Conservation (phyloP, 371 early-diverging fungal genomes). For the Racocetra persica region DNA sequence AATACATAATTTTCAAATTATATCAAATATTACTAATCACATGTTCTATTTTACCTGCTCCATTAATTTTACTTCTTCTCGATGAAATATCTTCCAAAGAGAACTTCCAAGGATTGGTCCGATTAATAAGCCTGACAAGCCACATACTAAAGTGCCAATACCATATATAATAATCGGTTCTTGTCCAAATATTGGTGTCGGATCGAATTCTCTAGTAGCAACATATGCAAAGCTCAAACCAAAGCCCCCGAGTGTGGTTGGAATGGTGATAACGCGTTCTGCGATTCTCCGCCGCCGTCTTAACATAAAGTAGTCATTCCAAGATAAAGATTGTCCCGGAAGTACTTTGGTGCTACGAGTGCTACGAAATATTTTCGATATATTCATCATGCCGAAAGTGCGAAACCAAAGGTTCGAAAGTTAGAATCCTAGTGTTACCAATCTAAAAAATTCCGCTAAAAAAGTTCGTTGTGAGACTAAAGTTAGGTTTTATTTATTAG, state of each 20-base stretch:
- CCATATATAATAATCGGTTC: constrained; percentile 53
- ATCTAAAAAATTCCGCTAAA: no score
- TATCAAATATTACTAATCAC: neutral
- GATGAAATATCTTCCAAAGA: constrained; percentile 69
- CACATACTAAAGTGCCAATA: constrained; percentile 67
- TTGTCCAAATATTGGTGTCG: constrained; percentile 36
- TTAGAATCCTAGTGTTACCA: no score
- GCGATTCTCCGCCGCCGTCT: neutral
- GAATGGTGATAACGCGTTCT: constrained; percentile 19
- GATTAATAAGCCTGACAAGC: constrained; percentile 68
- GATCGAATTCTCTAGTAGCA: constrained; percentile 35
- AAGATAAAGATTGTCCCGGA: constrained; percentile 57
- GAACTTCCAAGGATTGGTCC: constrained; percentile 76
- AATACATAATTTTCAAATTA: neutral
- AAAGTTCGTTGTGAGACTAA: no score
- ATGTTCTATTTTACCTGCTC: constrained; percentile 52
- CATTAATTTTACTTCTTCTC: constrained; percentile 61
- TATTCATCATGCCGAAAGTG: no score
- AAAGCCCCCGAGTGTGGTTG: constrained; percentile 11
- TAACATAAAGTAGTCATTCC: constrained; percentile 44
- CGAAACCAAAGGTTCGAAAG: no score
- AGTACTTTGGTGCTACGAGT: no score
- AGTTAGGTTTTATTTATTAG: no score
- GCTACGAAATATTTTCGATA: no score
- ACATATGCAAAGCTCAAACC: constrained; percentile 27